Conservation (phyloP, 2,329 filamentous ascomycete genomes). For the Fusarium solani-melongenae region DNA sequence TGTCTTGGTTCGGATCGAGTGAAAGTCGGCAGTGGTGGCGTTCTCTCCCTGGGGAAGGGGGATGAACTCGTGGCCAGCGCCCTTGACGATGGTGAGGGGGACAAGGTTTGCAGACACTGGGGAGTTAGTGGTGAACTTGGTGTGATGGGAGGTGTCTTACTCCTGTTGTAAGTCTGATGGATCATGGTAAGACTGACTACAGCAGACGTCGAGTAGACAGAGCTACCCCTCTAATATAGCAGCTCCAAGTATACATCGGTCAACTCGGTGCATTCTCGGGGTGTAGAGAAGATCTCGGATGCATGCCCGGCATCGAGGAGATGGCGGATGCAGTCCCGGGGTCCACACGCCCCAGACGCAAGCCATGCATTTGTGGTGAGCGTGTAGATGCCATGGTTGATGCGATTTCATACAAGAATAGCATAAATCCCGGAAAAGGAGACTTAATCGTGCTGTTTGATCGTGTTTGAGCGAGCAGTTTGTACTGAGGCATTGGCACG, state of each 20-base stretch:
- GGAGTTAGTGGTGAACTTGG: background rate
- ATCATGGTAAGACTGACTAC: background rate
- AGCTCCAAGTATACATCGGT: background rate
- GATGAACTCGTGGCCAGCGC: constrained; percentile 40
- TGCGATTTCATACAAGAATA: background rate
- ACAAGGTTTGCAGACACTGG: constrained; percentile 37
- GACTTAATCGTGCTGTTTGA: background rate
- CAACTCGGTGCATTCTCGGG: constrained; percentile 11
- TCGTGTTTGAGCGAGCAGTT: background rate
- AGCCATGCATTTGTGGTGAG: background rate
- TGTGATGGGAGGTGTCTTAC: background rate
- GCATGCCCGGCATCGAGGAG: background rate
- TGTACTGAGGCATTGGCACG: background rate
- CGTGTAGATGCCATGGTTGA: background rate
- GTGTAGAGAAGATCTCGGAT: constrained; percentile 6
- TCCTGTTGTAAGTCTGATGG: background rate
- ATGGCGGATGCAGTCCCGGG: background rate
- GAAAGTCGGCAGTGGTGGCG: constrained; percentile 40
- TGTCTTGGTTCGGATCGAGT: constrained; percentile 40
- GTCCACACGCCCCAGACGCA: background rate
- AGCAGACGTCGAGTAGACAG: background rate
- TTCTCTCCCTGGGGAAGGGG: constrained; percentile 38
- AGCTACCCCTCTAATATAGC: background rate
- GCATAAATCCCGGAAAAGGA: background rate
- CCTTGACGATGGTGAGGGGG: constrained; percentile 41